Conservation (phyloP, 805 yeast genomes). For the Candida berthetii region DNA sequence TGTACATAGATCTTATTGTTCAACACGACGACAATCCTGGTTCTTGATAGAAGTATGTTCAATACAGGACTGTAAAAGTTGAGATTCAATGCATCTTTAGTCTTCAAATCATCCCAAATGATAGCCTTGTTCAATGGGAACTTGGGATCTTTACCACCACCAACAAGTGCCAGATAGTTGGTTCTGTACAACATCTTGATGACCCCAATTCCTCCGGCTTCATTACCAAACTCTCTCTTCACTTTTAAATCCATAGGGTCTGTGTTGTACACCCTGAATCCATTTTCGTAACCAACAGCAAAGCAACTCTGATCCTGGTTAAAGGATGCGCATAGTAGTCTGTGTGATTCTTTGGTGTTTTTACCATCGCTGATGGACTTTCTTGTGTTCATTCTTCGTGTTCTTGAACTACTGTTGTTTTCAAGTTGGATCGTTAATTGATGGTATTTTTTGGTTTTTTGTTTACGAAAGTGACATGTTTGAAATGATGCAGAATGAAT, state of each 20-base stretch:
- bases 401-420: no score
- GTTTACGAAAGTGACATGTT: no score
- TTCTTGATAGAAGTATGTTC: constrained; percentile 68
- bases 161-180: constrained; percentile 83
- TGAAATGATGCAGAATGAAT: no score
- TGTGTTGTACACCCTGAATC: constrained; percentile 80
- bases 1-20: constrained; percentile 64
- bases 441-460: no score
- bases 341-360: constrained; percentile 1
- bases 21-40: constrained; percentile 68
- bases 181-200: constrained; percentile 85
- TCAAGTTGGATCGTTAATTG: no score
- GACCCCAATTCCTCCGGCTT: constrained; percentile 56
- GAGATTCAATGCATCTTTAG: constrained; percentile 62
- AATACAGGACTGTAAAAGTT: constrained; percentile 75
- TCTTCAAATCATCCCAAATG: constrained; percentile 89
- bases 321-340: constrained; percentile 32
- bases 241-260: constrained; percentile 82
- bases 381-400: constrained; percentile 16
- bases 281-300: constrained; percentile 73
- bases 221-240: constrained; percentile 40
- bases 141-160: constrained; percentile 80
- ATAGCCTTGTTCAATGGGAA: constrained; percentile 75
- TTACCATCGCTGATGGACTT: constrained; percentile 12
- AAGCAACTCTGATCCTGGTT: constrained; percentile 92